These are phyloP conservation scores for Phytophthora parvispora DNA, from an alignment of 352 stramenopile species.

Conservation along the genomic window DNA sequence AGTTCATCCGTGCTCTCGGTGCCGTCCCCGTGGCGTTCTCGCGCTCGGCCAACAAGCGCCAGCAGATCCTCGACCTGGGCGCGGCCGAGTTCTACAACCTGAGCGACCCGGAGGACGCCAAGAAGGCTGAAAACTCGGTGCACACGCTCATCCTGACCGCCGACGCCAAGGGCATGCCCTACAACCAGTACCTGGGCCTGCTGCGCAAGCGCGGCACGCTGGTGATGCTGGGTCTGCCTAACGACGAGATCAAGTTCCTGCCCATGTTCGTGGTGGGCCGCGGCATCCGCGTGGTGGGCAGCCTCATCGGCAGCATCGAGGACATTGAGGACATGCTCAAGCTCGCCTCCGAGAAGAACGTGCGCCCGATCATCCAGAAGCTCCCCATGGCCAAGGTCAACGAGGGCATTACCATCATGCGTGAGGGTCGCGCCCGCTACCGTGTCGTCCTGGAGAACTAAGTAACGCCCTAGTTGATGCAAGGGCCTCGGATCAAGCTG, in stretches of 20 bases:
- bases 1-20: conserved; percentile 79
- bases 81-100: conserved; percentile 65
- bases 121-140: conserved; percentile 46
- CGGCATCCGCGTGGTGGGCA: conserved; percentile 71
- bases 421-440: conserved; percentile 52
- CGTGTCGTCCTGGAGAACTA: conserved; percentile 56
- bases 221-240: conserved; percentile 74
- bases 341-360: conserved; percentile 77
- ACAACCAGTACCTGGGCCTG: conserved; percentile 65
- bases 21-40: conserved; percentile 71
- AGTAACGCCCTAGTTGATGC: not conserved
- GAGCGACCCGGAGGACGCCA: conserved; percentile 50
- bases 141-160: conserved; percentile 85
- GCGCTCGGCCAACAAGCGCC: conserved; percentile 60
- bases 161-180: conserved; percentile 59
- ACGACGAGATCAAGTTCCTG: conserved; percentile 70
- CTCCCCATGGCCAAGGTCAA: conserved; percentile 59
- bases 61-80: conserved; percentile 86
- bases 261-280: conserved; percentile 61
- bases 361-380: conserved; percentile 61
- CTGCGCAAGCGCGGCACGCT: conserved; percentile 71
- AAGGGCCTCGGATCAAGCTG: too few species aligned
- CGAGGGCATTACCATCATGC: conserved; percentile 48
- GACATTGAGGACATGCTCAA: conserved; percentile 91
- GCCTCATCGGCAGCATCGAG: conserved; percentile 82